A percentile compares a stretch with the other conserved stretches of the same genome.
phyloP scores from a whole-genome alignment of 495 filamentous ascomycete genomes.

The Massariosphaeria phaeospora region DNA sequence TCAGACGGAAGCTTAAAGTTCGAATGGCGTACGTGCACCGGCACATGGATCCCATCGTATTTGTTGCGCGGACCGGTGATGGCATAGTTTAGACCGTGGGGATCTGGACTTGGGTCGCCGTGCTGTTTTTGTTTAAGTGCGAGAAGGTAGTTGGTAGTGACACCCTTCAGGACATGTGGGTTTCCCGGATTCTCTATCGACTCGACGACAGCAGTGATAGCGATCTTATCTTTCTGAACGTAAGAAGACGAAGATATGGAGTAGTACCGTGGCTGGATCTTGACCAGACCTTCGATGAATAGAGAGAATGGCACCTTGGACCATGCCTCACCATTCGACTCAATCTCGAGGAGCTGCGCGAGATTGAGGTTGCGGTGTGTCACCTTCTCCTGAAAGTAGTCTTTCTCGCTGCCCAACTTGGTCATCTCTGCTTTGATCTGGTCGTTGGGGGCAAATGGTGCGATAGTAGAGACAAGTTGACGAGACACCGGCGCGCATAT shows the following conservation, averaged over 20 bases:
- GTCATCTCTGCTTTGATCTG: conserved; percentile 76
- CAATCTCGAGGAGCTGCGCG: conserved; percentile 73
- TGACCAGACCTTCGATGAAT: conserved; percentile 88
- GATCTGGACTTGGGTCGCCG: conserved; percentile 76
- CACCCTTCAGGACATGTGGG: conserved; percentile 80
- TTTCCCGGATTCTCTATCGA: conserved; percentile 70
- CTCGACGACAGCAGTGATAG: conserved; percentile 94
- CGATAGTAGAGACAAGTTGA: conserved; percentile 83
- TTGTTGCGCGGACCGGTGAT: conserved; percentile 91
- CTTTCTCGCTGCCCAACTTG: conserved; percentile 86
- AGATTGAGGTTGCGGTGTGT: conserved; percentile 81
- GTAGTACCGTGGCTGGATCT: conserved; percentile 97
- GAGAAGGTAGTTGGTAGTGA: conserved; percentile 94
- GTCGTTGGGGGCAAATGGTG: conserved; percentile 86
- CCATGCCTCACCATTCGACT: conserved; percentile 69
- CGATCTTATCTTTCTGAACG: conserved; percentile 88
- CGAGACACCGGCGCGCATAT: conserved; percentile 92
- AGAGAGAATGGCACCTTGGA: conserved; percentile 83
- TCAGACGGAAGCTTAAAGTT: conserved; percentile 99
- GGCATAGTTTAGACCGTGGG: conserved; percentile 82
- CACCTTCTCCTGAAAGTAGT: conserved; percentile 90
- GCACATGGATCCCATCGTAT: conserved; percentile 93
- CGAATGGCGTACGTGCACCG: conserved; percentile 93
- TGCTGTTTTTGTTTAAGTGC: conserved; percentile 97
- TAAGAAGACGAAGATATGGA: conserved; percentile 96